These are phyloP conservation scores for Diaporthe destruens DNA, from an alignment of 2,329 filamentous ascomycete species.

Conservation along the genomic window DNA sequence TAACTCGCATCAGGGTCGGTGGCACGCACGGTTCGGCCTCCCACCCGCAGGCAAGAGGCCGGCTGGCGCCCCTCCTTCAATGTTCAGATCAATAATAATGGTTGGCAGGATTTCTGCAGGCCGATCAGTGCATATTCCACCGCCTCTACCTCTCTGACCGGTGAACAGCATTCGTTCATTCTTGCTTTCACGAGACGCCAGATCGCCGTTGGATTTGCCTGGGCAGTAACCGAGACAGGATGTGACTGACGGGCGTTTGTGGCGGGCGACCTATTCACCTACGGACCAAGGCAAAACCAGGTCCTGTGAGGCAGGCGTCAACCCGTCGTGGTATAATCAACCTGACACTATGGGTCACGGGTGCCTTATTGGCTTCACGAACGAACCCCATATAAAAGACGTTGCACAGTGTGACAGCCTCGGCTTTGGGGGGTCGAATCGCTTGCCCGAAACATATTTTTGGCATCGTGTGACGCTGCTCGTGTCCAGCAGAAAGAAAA, in stretches of 20 bases:
- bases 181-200: not conserved
- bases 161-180: not conserved
- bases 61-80: not conserved
- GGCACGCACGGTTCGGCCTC: constrained; percentile 23
- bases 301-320: not conserved
- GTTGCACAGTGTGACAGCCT: constrained; percentile 25
- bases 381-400: constrained; percentile 2
- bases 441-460: constrained; percentile 19
- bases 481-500: not conserved
- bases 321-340: constrained; percentile 5
- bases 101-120: not conserved
- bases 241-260: constrained; percentile 26
- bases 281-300: not conserved
- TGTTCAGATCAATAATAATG: not conserved
- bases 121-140: too few species aligned
- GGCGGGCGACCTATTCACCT: not conserved
- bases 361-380: constrained; percentile 16
- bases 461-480: constrained; percentile 14
- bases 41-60: constrained; percentile 13
- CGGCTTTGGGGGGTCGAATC: constrained; percentile 16
- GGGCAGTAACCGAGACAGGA: constrained; percentile 18
- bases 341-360: constrained; percentile 12
- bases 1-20: constrained; percentile 22
- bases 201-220: constrained; percentile 27
- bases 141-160: not conserved